Base-by-base conservation (phyloP, 306 rosid genomes). In the Quercus agrifolia region DNA sequence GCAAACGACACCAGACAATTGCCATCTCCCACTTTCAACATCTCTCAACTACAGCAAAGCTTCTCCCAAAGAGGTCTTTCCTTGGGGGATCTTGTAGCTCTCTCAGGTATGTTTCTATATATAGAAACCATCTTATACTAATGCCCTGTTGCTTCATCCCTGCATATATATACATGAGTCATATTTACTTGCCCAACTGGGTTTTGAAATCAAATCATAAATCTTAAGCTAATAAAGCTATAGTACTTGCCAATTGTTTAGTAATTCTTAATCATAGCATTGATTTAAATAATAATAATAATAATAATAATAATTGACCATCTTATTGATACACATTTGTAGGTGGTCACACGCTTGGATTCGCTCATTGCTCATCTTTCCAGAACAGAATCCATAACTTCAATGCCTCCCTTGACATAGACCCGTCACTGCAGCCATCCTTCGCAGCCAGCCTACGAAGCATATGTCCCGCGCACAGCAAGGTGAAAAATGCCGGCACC, bases 311-410 rank as follows among this genome's bases (percentile, higher is more conserved):
- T 7, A 18, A 67, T 2, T 67, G 52, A 35, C 3, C 33, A 56
- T 30, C 46, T n/a, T 19, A 18, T 1, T 56, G 35, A 28, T 17
- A 13, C 46, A 9, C 17, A 67, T 57, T 21, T 72, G 59, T 58
- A 92, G 97, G 97, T 46, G 97, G 97, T 1, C 97, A 92, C 88
- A 92, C 95, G 0, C 89, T 92, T 0, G 97, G 97, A 7, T 92
- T 90, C 14, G 93, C 92, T 31, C 95, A 90, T 17, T 92, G 95
- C 71, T 87, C 97, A 67, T 92, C 97, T 12, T 92, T 92, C 78
- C 85, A 86, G 79, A 92, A 92, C 83, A 81, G 97, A 81, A 89
- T 92, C 85, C 97, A 90, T 55, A 86, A 62, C 15, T 92, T 92
- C 89, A 89, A 78, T 72, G 54, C 87, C 55, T 86, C 74, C 21